Conservation (phyloP, 805 yeast genomes). For the Torulaspora maleeae region DNA sequence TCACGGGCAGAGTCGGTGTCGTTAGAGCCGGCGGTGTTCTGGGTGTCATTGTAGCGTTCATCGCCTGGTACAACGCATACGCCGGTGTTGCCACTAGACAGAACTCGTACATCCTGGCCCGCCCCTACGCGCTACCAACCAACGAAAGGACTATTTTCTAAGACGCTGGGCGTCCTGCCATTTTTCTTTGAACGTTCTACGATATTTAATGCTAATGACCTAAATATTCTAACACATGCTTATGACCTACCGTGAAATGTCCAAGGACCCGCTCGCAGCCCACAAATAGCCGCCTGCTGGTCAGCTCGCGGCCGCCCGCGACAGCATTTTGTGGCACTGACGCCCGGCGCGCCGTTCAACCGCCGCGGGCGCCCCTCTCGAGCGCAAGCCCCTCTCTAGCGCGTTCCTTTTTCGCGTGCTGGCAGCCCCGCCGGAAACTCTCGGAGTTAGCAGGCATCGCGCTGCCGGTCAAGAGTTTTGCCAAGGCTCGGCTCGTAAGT, state of each 20-base stretch:
- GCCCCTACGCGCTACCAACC: conserved; percentile 30
- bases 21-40: conserved; percentile 54
- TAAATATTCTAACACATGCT: neutral
- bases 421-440: conserved; percentile 2
- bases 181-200: neutral
- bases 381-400: neutral
- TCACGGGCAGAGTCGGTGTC: conserved; percentile 39
- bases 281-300: neutral
- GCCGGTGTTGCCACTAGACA: conserved; percentile 60
- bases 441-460: conserved; percentile 1
- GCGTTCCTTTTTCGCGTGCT: neutral
- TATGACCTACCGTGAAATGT: neutral
- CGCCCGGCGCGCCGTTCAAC: too few relatives aligned
- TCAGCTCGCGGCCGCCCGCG: too few relatives aligned
- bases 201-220: neutral
- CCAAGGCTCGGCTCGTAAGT: neutral
- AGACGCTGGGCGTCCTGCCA: neutral
- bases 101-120: conserved; percentile 42
- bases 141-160: conserved; percentile 14
- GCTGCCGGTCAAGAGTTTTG: neutral
- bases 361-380: neutral
- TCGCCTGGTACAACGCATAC: conserved; percentile 62
- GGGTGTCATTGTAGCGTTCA: conserved; percentile 53
- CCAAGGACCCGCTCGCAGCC: neutral
- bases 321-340: too few relatives aligned